A percentile compares a stretch with the other conserved stretches of the same genome.
Evolutionary conservation across 2,329 filamentous ascomycete genomes (phyloP).

Genomic region (Penicillium corylophilum): DNA sequence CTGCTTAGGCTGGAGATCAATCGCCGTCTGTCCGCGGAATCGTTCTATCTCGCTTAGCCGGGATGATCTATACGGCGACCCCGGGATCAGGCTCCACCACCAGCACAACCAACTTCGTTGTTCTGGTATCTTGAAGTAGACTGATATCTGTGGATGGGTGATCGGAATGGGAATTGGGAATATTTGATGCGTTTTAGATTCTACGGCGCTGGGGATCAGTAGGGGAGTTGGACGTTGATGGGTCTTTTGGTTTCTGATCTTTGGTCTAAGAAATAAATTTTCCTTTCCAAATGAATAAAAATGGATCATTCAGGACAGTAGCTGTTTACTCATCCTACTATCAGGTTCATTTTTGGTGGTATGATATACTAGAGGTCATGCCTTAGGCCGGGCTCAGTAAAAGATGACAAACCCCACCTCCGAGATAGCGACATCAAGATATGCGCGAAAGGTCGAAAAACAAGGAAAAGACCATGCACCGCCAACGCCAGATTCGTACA

Average conservation of each 20-base stretch:
- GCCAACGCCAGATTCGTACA: conserved; percentile 16
- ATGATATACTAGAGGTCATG: conserved; percentile 16
- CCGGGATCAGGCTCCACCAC: neutral
- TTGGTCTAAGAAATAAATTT: neutral
- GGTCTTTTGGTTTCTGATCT: neutral
- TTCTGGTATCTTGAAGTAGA: neutral
- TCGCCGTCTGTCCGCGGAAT: neutral
- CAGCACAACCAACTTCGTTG: neutral
- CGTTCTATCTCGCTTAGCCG: conserved; percentile 14
- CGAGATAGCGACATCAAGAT: neutral
- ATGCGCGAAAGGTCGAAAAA: conserved; percentile 7
- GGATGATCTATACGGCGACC: conserved; percentile 8
- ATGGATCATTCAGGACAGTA: neutral
- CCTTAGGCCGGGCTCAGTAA: neutral
- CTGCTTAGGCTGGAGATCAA: conserved; percentile 6
- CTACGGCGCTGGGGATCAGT: conserved; percentile 12
- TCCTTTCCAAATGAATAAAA: neutral
- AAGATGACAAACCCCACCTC: neutral
- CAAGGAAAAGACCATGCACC: conserved; percentile 8
- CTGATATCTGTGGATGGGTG: neutral
- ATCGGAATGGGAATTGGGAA: neutral
- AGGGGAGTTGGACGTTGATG: neutral
- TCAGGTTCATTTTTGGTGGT: neutral
- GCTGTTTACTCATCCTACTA: neutral
- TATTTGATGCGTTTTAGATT: neutral